These are phyloP conservation scores for Silene vulgaris DNA, from an alignment of 179 eudicot species.

Conservation along the genomic window DNA sequence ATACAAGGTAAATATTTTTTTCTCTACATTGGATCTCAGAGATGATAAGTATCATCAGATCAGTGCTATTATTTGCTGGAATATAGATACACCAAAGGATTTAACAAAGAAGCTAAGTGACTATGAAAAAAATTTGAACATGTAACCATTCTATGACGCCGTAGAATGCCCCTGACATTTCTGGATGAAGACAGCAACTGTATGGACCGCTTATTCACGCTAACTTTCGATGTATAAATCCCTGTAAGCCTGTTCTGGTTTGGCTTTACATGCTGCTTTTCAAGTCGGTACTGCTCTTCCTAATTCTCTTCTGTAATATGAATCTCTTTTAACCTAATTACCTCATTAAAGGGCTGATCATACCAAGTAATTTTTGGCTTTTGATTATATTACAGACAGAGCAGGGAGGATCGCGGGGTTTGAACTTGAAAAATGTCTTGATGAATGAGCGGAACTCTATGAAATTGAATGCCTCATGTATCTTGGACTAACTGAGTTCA, in stretches of 20 bases:
- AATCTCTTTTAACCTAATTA: neutral
- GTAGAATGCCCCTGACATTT: neutral
- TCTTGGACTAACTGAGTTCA: conserved; percentile 42
- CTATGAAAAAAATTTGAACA: conserved; percentile 9
- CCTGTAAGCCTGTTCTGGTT: neutral
- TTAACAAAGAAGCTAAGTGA: neutral
- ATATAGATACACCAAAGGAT: conserved; percentile 8
- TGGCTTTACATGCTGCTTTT: conserved; percentile 7
- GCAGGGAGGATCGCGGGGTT: neutral
- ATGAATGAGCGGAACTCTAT: neutral
- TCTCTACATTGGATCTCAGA: neutral
- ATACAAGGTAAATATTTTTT: neutral
- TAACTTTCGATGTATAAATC: neutral
- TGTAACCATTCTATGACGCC: neutral
- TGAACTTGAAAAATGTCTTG: neutral
- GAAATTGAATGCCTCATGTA: conserved; percentile 32
- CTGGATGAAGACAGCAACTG: neutral
- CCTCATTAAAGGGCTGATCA: no score
- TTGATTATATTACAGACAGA: neutral
- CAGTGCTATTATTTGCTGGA: neutral
- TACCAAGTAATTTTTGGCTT: no score
- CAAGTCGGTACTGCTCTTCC: conserved; percentile 6
- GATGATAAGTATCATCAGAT: neutral
- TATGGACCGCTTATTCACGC: neutral
- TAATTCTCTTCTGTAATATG: neutral